Base-by-base conservation (phyloP, 257 asterid genomes). In the Salvia hispanica region DNA sequence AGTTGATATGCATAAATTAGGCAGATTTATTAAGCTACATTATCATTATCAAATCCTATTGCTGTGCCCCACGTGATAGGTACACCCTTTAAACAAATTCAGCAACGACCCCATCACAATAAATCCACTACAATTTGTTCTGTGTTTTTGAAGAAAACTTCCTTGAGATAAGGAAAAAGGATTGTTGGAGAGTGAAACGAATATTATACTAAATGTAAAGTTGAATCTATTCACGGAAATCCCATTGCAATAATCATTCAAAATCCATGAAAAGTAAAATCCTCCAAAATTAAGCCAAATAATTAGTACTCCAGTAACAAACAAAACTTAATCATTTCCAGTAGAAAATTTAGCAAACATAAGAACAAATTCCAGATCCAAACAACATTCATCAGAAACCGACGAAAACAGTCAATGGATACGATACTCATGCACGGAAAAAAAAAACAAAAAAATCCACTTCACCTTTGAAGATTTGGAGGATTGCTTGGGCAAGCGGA, bases 381-480 rank as follows among this genome's bases (percentile, higher is more conserved):
- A 47, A 2, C 1, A 28, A 28, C 68, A 57, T 6, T 34, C 31
- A 13, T 44, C n/a, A 55, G 45, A 14, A 58, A 58, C 10, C 7
- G 53, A 62, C 9, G 16, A 7, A 36, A 59, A 51, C 50, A 65
- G 34, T 3, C 12, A 14, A 39, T 57, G 58, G 47, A 62, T 10
- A 31, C 46, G 47, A 62, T 10, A 31, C 46, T 14, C 71, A 66
- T 71, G 80, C 77, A 71, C 62, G 66, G 39, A 12, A 2, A 4
- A 5, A 4, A 5, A 31, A 47, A 37, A 54, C 62, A 7, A 37
- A 13, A 48, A 46, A 52, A 18, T 1, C 73, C 56, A 70, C 15
- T 18, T 44, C 6, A 91, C 97, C 97, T 88, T 79, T 14, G 76
- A 61, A 52, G 92, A 83, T 80, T 75, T 78, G 67, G 85, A 78